Evolutionary conservation across 768 basidiomycete species (phyloP).

Genomic region (Asterophora lycoperdoides): DNA sequence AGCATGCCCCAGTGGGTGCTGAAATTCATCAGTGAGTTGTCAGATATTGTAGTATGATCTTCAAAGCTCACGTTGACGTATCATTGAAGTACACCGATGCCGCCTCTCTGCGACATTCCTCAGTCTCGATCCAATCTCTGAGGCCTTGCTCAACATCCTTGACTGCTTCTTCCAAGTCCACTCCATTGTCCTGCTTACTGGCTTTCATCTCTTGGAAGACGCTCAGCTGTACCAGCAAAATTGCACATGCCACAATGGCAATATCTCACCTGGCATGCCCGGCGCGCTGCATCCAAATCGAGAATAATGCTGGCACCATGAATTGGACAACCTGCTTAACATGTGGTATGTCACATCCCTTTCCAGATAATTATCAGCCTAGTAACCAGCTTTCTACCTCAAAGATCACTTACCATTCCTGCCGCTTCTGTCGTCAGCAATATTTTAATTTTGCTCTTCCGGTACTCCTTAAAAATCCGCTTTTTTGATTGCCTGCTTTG

Average conservation of each 20-base stretch:
- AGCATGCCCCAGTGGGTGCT: too few species aligned
- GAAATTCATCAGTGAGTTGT: too few species aligned
- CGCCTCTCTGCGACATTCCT: too few species aligned
- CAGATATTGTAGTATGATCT: too few species aligned
- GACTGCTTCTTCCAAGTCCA: too few species aligned
- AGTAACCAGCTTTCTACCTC: not conserved
- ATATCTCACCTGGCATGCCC: constrained; percentile 24
- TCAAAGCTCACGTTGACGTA: too few species aligned
- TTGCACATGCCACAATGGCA: constrained; percentile 20
- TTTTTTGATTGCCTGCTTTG: constrained; percentile 8
- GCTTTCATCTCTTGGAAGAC: too few species aligned
- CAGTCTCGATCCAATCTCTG: too few species aligned
- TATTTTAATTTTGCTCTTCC: constrained; percentile 20
- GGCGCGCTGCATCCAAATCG: constrained; percentile 30
- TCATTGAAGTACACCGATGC: too few species aligned
- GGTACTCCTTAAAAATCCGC: constrained; percentile 15
- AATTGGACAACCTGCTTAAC: constrained; percentile 26
- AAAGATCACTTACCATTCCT: constrained; percentile 23
- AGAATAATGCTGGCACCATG: constrained; percentile 24
- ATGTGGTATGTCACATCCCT: constrained; percentile 26
- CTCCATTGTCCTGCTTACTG: too few species aligned
- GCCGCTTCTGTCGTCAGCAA: constrained; percentile 26
- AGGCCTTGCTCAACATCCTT: too few species aligned
- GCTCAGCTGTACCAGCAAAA: constrained; percentile 9
- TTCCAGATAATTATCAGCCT: constrained; percentile 1